phyloP scores from a whole-genome alignment of 371 early-diverging fungal species.

The Basidiobolus meristosporus region DNA sequence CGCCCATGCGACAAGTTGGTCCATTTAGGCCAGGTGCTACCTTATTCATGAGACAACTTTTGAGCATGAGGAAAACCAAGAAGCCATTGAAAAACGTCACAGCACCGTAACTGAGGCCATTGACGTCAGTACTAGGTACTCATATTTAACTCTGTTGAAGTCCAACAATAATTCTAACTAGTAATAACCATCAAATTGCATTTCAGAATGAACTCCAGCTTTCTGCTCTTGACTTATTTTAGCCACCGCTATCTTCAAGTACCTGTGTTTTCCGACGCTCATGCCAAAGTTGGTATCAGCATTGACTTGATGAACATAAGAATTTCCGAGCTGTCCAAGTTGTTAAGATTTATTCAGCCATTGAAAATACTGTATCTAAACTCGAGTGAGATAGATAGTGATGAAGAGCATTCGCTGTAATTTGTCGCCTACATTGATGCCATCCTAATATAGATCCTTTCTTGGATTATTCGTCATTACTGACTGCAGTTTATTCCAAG shows the following conservation, averaged over 20 bases:
- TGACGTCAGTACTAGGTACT: conserved; percentile 42
- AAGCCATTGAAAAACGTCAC: conserved; percentile 79
- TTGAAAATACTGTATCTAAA: conserved; percentile 24
- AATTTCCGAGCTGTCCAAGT: conserved; percentile 28
- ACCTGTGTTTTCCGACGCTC: conserved; percentile 25
- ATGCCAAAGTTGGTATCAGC: conserved; percentile 38
- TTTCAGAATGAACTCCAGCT: conserved; percentile 66
- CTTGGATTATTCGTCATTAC: too few relatives aligned
- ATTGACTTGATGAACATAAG: conserved; percentile 65
- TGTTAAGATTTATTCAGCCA: conserved; percentile 34
- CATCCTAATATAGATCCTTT: too few relatives aligned
- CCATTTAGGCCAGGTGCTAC: conserved; percentile 45
- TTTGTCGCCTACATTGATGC: too few relatives aligned
- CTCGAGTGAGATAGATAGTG: conserved; percentile 21
- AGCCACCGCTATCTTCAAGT: conserved; percentile 89
- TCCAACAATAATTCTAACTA: too few relatives aligned
- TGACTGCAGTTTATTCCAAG: too few relatives aligned
- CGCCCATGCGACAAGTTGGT: conserved; percentile 69
- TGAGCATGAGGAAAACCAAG: conserved; percentile 50
- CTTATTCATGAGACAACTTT: conserved; percentile 97
- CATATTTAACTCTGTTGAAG: background rate
- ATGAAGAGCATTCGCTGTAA: too few relatives aligned
- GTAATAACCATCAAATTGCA: too few relatives aligned
- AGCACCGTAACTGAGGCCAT: conserved; percentile 83
- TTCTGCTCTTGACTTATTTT: conserved; percentile 88